These are phyloP conservation scores for Calycina herbarum DNA, from an alignment of 2,329 filamentous ascomycete species.

Conservation along the genomic window DNA sequence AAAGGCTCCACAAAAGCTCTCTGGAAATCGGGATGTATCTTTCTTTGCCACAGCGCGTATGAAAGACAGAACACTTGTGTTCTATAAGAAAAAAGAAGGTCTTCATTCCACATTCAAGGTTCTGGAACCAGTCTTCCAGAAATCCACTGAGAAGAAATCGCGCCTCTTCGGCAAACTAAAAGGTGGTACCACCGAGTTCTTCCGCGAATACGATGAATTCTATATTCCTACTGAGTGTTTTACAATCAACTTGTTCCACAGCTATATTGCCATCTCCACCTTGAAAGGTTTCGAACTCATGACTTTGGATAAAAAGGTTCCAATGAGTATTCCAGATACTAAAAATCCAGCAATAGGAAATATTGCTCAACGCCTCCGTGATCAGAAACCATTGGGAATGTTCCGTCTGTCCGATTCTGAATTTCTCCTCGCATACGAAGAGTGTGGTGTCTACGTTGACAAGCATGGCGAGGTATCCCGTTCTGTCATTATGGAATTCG, in stretches of 20 bases:
- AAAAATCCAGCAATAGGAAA: conserved; percentile 75
- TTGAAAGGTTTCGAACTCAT: conserved; percentile 93
- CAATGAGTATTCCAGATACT: conserved; percentile 89
- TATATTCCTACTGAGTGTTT: conserved; percentile 96
- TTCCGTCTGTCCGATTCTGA: conserved; percentile 91
- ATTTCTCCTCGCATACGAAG: conserved; percentile 90
- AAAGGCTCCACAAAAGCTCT: conserved; percentile 87
- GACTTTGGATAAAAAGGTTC: conserved; percentile 94
- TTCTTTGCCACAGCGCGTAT: conserved; percentile 96
- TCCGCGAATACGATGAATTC: conserved; percentile 98
- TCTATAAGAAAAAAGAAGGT: conserved; percentile 95
- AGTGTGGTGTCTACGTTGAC: conserved; percentile 96
- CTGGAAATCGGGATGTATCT: conserved; percentile 83
- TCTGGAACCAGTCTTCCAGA: conserved; percentile 92
- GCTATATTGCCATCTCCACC: conserved; percentile 87
- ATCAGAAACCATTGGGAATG: conserved; percentile 89
- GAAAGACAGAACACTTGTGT: conserved; percentile 92
- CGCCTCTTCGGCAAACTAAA: conserved; percentile 58
- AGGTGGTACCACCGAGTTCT: conserved; percentile 83
- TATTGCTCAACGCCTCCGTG: conserved; percentile 79
- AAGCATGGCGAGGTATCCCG: conserved; percentile 96
- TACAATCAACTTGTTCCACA: conserved; percentile 94
- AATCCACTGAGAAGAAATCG: conserved; percentile 79
- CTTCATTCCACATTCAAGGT: conserved; percentile 95
- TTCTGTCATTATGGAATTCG: conserved; percentile 96